Evolutionary conservation across 768 basidiomycete species (phyloP).

Genomic region (Amanita exitialis): DNA sequence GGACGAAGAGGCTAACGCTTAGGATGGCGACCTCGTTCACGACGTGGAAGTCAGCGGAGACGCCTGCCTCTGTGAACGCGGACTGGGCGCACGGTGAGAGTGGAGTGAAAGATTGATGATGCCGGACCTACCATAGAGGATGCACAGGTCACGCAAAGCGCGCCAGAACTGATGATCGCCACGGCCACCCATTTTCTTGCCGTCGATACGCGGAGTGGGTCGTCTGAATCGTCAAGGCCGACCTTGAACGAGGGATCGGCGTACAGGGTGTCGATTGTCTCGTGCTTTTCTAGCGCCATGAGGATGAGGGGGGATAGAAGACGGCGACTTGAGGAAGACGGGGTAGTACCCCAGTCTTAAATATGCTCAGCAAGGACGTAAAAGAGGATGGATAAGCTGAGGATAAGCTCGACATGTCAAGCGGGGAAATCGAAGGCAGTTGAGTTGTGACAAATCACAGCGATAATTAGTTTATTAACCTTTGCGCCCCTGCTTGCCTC

Average conservation of each 20-base stretch:
- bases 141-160: conserved; percentile 42
- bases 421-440: no score
- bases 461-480: no score
- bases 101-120: neutral
- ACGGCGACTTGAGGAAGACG: no score
- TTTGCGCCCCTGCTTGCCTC: no score
- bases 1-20: conserved; percentile 48
- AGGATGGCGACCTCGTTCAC: conserved; percentile 38
- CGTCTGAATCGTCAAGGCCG: conserved; percentile 27
- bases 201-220: conserved; percentile 29
- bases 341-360: no score
- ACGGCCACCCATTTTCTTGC: conserved; percentile 40
- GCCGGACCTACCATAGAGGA: conserved; percentile 40
- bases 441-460: no score
- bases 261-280: neutral
- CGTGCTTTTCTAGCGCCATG: neutral
- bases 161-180: conserved; percentile 32
- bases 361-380: no score
- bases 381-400: no score
- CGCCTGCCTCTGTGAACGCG: conserved; percentile 50
- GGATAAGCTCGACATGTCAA: no score
- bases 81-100: conserved; percentile 26
- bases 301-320: no score
- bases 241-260: conserved; percentile 19
- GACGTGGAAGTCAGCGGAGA: conserved; percentile 39